Conservation (phyloP, 257 asterid genomes). For the Cynanchum wilfordii region DNA sequence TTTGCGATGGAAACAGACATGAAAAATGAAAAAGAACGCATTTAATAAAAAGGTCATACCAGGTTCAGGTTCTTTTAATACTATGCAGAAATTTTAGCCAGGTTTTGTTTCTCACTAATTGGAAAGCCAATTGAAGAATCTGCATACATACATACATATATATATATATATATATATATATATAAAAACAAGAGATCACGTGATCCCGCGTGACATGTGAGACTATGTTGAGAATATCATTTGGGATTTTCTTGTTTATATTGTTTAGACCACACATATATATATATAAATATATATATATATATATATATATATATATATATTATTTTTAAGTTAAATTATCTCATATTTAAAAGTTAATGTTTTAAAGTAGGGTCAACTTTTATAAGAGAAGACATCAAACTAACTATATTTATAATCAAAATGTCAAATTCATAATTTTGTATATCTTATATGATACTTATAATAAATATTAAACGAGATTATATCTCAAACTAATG, state of each 20-base stretch:
- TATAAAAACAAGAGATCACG: conserved; percentile 39
- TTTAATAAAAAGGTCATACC: conserved; percentile 10
- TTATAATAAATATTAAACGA: too few species aligned
- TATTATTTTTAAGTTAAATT: too few species aligned
- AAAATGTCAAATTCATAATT: too few species aligned
- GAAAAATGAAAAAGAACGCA: not conserved
- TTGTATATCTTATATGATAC: too few species aligned
- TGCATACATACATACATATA: too few species aligned
- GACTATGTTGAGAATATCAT: conserved; percentile 34
- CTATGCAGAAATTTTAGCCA: not conserved
- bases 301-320: conserved; percentile 3
- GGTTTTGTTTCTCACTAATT: not conserved
- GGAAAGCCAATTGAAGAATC: not conserved
- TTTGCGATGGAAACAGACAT: conserved; percentile 1
- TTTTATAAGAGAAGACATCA: too few species aligned
- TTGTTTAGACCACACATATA: conserved; percentile 3
- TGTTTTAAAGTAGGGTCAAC: too few species aligned
- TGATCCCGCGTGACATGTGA: conserved; percentile 68
- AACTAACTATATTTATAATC: too few species aligned
- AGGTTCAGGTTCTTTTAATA: conserved; percentile 3
- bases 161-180: not conserved
- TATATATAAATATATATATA: too few species aligned
- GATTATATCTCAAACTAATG: too few species aligned
- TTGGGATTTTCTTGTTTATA: conserved; percentile 19
- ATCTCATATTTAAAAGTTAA: too few species aligned